Conservation (phyloP, 2,329 filamentous ascomycete genomes). For the Rutstroemia sp. region DNA sequence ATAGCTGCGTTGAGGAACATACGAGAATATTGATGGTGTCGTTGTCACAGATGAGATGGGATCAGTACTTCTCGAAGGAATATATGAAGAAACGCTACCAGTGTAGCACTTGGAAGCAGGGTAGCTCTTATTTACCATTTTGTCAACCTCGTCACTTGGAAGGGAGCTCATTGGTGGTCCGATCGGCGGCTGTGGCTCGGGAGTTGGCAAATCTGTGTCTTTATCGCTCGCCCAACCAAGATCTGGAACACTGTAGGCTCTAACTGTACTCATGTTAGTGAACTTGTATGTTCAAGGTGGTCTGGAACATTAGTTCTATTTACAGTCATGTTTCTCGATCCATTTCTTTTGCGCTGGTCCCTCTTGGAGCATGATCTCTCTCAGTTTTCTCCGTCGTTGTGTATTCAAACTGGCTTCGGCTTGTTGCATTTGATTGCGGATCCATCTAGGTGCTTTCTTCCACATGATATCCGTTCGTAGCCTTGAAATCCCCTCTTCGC, state of each 20-base stretch:
- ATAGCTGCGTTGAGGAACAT: no score
- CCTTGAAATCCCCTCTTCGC: neutral
- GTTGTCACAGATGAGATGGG: neutral
- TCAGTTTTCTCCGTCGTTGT: neutral
- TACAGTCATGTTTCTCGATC: constrained; percentile 1
- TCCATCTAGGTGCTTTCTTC: neutral
- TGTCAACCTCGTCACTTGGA: neutral
- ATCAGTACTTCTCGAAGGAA: neutral
- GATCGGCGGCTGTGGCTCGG: neutral
- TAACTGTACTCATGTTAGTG: neutral
- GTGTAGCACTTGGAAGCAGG: neutral
- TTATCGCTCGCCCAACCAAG: neutral
- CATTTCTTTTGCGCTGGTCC: neutral
- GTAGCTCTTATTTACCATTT: neutral
- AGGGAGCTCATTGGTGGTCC: neutral
- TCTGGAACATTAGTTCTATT: neutral
- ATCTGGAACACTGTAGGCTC: neutral
- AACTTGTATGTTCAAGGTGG: neutral
- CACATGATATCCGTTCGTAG: neutral
- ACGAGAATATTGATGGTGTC: neutral
- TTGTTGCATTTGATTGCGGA: neutral
- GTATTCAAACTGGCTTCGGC: neutral
- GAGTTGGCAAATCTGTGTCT: neutral
- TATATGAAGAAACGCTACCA: neutral
- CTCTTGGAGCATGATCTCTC: neutral